Base-by-base conservation (phyloP, 106 monocot species). In the Allium cepa region DNA sequence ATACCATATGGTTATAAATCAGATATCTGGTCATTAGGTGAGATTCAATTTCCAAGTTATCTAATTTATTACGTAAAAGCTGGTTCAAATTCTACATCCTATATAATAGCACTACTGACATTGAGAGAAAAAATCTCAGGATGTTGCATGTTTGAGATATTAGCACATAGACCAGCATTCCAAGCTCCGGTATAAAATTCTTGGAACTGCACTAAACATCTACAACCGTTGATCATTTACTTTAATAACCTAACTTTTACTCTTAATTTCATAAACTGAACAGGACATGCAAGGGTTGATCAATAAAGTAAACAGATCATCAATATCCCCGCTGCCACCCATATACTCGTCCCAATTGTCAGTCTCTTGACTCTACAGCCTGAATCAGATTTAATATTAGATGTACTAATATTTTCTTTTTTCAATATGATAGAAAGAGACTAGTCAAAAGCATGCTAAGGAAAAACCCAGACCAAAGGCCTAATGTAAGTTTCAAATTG, bases 21-120 rank as follows among this genome's bases (percentile, higher is more conserved):
- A 46, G 95, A 95, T 76, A 88, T 95, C n/a, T 95, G 95, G 95
- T 95, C 95, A 63, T 72, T 95, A 26, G 95, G 95, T 95, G 62
- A 83, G 71, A 53, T 26, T 45, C 11, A 2, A 17, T 14, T 46
- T 49, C 46, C 36, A 36, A 36, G 5, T 36, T 36, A 5, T 36
- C 36, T 5, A 36, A 36, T 5, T 36, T 36, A 36, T 36, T 2
- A 18, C 47, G 52, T 53, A 46, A 45, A 14, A 48, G 10, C 8
- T 18, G 2, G 5, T 28, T 7, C 56, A 73, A 28, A 26, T 5
- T 28, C 45, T 28, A 28, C 26, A 26, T 46, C 47, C 26, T 64
- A 36, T 59, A 3, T 3, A 45, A 67, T 22, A 22, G 22, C 47
- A 11, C 14, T 64, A 22, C 2, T 11, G 8, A 27, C 15, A 36